A percentile compares a stretch with the other conserved stretches of the same genome.
These are phyloP conservation scores for Ambrosiella beaveri DNA, from an alignment of 2,329 filamentous ascomycete genomes.

Conservation along the genomic window DNA sequence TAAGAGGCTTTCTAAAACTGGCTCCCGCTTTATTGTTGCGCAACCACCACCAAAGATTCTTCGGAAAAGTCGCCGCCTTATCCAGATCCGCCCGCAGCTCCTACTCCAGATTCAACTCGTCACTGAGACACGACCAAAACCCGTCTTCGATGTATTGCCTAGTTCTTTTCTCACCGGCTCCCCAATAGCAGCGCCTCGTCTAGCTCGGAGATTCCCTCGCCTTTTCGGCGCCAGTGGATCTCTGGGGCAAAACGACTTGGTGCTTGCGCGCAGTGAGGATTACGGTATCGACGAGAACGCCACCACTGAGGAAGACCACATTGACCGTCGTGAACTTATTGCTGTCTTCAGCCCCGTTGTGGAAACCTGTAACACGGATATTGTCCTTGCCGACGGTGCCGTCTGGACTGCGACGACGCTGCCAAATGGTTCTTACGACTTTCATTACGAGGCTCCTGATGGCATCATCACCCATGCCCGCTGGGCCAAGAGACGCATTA, in stretches of 20 bases:
- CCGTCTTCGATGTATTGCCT: slow-evolving; percentile 57
- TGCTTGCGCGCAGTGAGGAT: slow-evolving; percentile 53
- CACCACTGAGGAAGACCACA: slow-evolving; percentile 28
- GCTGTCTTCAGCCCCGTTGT: slow-evolving; percentile 46
- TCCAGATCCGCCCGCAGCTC: slow-evolving; percentile 49
- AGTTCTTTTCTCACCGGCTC: slow-evolving; percentile 40
- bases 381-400: slow-evolving; percentile 47
- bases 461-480: slow-evolving; percentile 6
- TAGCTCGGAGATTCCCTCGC: slow-evolving; percentile 44
- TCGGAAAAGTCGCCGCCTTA: slow-evolving; percentile 45
- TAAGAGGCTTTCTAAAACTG: slow-evolving; percentile 17
- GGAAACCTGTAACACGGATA: slow-evolving; percentile 39
- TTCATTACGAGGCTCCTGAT: slow-evolving; percentile 27
- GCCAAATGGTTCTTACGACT: slow-evolving; percentile 46
- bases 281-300: slow-evolving; percentile 37
- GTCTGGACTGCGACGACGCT: slow-evolving; percentile 38
- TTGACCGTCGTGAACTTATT: slow-evolving; percentile 36
- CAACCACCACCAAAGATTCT: slow-evolving; percentile 45
- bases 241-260: slow-evolving; percentile 50
- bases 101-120: slow-evolving; percentile 56
- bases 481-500: slow-evolving; percentile 8
- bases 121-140: slow-evolving; percentile 43
- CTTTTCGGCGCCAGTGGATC: slow-evolving; percentile 46
- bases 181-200: slow-evolving; percentile 36
- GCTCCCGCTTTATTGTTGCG: slow-evolving; percentile 49